These are phyloP conservation scores for Talaromyces sp. DNA, from an alignment of 2,329 filamentous ascomycete genomes.

Conservation along the genomic window DNA sequence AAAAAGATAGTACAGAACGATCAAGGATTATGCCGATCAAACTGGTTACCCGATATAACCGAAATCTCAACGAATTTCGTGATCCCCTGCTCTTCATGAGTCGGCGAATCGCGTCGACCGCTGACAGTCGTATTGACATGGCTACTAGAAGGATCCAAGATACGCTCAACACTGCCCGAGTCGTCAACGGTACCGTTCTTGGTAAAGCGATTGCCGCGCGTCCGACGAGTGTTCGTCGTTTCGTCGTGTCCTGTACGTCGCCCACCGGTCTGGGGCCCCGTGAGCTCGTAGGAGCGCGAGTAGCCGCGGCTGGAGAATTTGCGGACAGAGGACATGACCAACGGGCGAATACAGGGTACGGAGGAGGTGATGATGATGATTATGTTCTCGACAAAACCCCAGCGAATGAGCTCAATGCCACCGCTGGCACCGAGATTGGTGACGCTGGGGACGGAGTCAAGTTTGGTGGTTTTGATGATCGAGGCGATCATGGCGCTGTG, in stretches of 20 bases:
- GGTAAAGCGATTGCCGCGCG: neutral
- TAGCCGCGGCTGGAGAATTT: slow-evolving; percentile 6
- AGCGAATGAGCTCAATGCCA: slow-evolving; percentile 22
- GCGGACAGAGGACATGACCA: slow-evolving; percentile 15
- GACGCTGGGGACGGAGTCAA: slow-evolving; percentile 18
- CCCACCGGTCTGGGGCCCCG: neutral
- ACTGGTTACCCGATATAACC: neutral
- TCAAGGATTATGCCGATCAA: slow-evolving; percentile 6
- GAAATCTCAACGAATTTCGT: slow-evolving; percentile 4
- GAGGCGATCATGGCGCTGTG: slow-evolving; percentile 24
- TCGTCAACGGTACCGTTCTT: neutral
- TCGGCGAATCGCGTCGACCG: neutral
- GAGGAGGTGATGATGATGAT: slow-evolving; percentile 29
- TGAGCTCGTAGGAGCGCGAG: slow-evolving; percentile 4
- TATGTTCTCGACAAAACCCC: slow-evolving; percentile 25
- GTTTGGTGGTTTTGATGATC: slow-evolving; percentile 23
- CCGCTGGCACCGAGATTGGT: slow-evolving; percentile 14
- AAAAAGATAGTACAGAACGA: no score
- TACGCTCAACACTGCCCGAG: slow-evolving; percentile 1
- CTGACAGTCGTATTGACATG: neutral
- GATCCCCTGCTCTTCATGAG: neutral
- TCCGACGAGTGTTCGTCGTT: neutral
- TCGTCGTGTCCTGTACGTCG: neutral
- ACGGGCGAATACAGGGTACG: slow-evolving; percentile 24
- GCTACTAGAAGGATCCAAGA: neutral